A percentile compares a stretch with the other conserved stretches of the same genome.
phyloP scores from a whole-genome alignment of 495 filamentous ascomycete genomes.

The Lophium mytilinum region DNA sequence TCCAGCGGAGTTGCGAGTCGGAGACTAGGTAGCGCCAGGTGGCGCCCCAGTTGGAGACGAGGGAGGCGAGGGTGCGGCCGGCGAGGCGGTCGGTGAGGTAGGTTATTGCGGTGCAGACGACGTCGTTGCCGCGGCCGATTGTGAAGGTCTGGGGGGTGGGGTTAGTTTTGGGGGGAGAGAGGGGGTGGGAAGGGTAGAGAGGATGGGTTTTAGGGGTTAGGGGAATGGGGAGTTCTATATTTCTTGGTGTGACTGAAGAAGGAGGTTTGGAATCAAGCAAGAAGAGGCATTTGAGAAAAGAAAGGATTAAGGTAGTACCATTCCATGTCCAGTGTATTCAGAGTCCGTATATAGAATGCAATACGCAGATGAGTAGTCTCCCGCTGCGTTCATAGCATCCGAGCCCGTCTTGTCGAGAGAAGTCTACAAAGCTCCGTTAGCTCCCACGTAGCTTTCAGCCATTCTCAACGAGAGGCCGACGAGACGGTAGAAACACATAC shows the following conservation, averaged over 20 bases:
- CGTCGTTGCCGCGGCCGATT: conserved; percentile 90
- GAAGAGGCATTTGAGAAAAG: not conserved
- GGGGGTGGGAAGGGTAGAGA: not conserved
- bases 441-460: not conserved
- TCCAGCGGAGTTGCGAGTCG: conserved; percentile 88
- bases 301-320: conserved; percentile 50
- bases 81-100: conserved; percentile 65
- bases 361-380: conserved; percentile 89
- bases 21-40: conserved; percentile 89
- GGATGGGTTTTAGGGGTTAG: not conserved
- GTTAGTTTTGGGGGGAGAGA: not conserved
- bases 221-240: not conserved
- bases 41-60: conserved; percentile 74
- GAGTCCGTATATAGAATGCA: conserved; percentile 83
- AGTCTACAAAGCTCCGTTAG: conserved; percentile 43
- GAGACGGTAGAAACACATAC: conserved; percentile 38
- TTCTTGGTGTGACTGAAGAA: not conserved
- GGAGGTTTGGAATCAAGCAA: not conserved
- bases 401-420: conserved; percentile 92
- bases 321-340: conserved; percentile 67
- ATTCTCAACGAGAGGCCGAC: not conserved
- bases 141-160: conserved; percentile 67
- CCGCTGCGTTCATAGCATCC: conserved; percentile 94
- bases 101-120: conserved; percentile 79
- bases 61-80: conserved; percentile 61